Percentiles rank a stretch among this genome's conserved stretches.
These are phyloP conservation scores for Funneliformis caledonium DNA, from an alignment of 371 early-diverging fungal species.

Conservation along the genomic window DNA sequence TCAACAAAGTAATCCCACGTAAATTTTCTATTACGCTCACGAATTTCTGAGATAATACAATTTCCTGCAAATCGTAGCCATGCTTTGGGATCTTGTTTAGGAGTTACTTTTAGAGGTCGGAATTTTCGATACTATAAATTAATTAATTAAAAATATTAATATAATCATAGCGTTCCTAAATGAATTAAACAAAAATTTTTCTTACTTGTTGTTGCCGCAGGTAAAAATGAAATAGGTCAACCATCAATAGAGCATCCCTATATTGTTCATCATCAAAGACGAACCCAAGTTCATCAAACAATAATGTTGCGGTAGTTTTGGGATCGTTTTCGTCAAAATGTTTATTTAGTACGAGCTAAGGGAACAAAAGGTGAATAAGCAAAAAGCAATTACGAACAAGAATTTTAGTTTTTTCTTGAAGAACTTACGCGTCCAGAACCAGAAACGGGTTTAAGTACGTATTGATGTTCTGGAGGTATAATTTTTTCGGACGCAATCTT, in stretches of 20 bases:
- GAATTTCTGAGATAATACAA: conserved; percentile 83
- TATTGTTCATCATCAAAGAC: conserved; percentile 92
- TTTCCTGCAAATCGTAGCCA: conserved; percentile 89
- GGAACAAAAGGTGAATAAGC: neutral
- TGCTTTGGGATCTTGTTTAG: conserved; percentile 78
- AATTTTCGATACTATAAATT: conserved; percentile 74
- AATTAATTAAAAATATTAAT: no score
- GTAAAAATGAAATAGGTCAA: conserved; percentile 82
- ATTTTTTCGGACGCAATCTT: conserved; percentile 68
- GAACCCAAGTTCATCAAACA: conserved; percentile 94
- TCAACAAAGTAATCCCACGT: conserved; percentile 86
- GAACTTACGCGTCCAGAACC: conserved; percentile 79
- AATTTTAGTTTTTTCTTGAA: neutral
- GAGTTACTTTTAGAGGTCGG: conserved; percentile 80
- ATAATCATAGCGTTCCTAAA: neutral
- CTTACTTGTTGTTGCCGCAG: conserved; percentile 71
- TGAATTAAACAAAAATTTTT: neutral
- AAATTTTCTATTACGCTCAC: conserved; percentile 82
- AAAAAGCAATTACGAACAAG: neutral
- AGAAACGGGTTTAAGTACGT: conserved; percentile 92
- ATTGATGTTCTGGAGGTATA: conserved; percentile 68
- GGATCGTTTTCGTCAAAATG: conserved; percentile 65
- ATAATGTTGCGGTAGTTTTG: conserved; percentile 68
- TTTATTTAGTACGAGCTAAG: conserved; percentile 65
- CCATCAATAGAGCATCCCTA: conserved; percentile 75